Evolutionary conservation across 768 basidiomycete genomes (phyloP), one percentile per base, ranked within the genome.

Genomic region (Boletales sp.): DNA sequence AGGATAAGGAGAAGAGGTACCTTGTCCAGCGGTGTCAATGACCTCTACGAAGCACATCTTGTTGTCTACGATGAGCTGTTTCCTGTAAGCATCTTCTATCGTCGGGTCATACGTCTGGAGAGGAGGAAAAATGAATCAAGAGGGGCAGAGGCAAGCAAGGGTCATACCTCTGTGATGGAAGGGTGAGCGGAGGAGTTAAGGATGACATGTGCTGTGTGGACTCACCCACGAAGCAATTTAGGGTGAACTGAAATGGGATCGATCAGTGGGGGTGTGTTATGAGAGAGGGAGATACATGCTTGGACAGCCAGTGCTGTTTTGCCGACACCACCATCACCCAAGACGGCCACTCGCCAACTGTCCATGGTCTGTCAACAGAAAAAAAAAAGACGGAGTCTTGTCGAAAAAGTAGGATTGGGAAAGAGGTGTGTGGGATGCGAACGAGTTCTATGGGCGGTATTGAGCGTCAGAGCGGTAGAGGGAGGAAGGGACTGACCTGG

Each of bases 41-140:
- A 97, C 91, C 70, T 97, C 94, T 57, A 97, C 83, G 68, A 94
- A 88, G 72, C 92, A 94, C 83, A 94, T 94, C 60, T 86, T 81
- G 66, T 93, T 92, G 71, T 95, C 94, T 56, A 97, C 92, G 49
- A 94, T 84, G 60, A 94, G 80, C 67, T 94, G 92, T 69, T 94
- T 95, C 62, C 94, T 82, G 73, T 97, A 97, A 55, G 93, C 93
- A 69, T 97, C 94, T 73, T 97, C 94, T 82, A 97, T 97, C 60
- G 94, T 97, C 50, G 94, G 94, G 74, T 97, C 94, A 70, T 97
- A 97, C 45, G 92, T 92, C 91, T 95, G 57, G 49, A 36, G 4
- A 24, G 46, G 47, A 27, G 53, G 41, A 34, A 18, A 43, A 37
- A 55, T 21, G 55, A 49, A 35, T 29, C 39, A 58, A 38, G 36